Percentiles rank a stretch among this genome's conserved stretches.
Evolutionary conservation across 352 stramenopile genomes (phyloP).

Genomic region (Paralagenidium karlingii): DNA sequence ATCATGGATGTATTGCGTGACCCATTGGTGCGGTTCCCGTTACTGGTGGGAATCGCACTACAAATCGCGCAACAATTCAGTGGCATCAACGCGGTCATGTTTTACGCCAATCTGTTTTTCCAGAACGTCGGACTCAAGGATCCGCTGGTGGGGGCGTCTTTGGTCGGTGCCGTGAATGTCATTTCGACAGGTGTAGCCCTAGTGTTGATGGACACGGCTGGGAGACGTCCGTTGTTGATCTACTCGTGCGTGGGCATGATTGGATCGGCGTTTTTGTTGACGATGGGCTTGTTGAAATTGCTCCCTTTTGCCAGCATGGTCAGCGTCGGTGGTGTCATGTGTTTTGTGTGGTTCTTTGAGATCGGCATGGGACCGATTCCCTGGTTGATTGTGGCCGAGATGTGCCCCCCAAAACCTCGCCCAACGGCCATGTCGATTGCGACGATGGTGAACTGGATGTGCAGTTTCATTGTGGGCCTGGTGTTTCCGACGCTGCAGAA

Average conservation of each 20-base stretch:
- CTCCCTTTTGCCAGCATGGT: constrained; percentile 53
- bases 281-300: constrained; percentile 43
- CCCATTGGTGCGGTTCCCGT: constrained; percentile 41
- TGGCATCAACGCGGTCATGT: constrained; percentile 72
- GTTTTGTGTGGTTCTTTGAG: constrained; percentile 62
- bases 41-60: constrained; percentile 43
- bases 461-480: constrained; percentile 91
- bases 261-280: constrained; percentile 46
- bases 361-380: constrained; percentile 69
- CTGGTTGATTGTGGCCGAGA: constrained; percentile 95
- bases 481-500: constrained; percentile 87
- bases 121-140: constrained; percentile 55
- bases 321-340: constrained; percentile 49
- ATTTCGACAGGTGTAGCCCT: constrained; percentile 58
- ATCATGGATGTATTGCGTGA: constrained; percentile 55
- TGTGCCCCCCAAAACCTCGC: constrained; percentile 91
- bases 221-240: constrained; percentile 49
- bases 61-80: constrained; percentile 61
- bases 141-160: constrained; percentile 39
- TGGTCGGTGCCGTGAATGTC: constrained; percentile 61
- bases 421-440: constrained; percentile 83
- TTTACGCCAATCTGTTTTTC: constrained; percentile 68
- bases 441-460: constrained; percentile 93
- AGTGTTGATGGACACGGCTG: constrained; percentile 63
- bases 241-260: constrained; percentile 63